Percentiles rank a stretch among this genome's conserved stretches.
Conservation (phyloP, 2,329 filamentous ascomycete genomes). For the Trichoderma endophyticum region DNA sequence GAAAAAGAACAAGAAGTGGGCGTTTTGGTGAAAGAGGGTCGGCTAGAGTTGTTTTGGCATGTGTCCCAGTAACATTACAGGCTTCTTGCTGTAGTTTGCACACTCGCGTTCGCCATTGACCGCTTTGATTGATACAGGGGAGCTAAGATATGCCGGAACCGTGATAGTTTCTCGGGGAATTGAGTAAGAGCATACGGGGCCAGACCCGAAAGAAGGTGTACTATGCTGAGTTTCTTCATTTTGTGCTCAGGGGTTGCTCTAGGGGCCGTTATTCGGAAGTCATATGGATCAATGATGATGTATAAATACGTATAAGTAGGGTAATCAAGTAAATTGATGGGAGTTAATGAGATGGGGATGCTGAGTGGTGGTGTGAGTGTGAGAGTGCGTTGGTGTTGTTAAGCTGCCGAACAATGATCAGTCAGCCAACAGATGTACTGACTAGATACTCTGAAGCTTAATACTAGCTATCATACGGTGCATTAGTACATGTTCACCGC, state of each 20-base stretch:
- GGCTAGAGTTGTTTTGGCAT: neutral
- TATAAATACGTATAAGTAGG: neutral
- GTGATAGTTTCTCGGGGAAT: neutral
- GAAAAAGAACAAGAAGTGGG: neutral
- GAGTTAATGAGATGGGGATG: neutral
- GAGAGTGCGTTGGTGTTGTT: neutral
- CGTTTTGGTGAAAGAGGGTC: neutral
- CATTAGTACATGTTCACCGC: neutral
- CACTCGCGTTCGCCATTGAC: neutral
- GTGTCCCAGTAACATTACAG: neutral
- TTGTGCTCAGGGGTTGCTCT: neutral
- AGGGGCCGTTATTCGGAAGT: neutral
- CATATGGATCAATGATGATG: neutral
- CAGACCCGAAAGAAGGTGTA: neutral
- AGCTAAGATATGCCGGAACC: neutral
- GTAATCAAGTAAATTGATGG: neutral
- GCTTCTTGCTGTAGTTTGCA: neutral
- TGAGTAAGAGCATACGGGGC: too few relatives aligned
- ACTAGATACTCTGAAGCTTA: neutral
- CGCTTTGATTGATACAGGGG: neutral
- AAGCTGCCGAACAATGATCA: neutral
- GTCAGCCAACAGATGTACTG: neutral
- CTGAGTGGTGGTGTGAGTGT: neutral
- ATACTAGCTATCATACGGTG: neutral
- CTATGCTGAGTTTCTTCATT: neutral